These are phyloP conservation scores for Dothideomycetes sp. DNA, from an alignment of 2,329 filamentous ascomycete species.

Conservation along the genomic window DNA sequence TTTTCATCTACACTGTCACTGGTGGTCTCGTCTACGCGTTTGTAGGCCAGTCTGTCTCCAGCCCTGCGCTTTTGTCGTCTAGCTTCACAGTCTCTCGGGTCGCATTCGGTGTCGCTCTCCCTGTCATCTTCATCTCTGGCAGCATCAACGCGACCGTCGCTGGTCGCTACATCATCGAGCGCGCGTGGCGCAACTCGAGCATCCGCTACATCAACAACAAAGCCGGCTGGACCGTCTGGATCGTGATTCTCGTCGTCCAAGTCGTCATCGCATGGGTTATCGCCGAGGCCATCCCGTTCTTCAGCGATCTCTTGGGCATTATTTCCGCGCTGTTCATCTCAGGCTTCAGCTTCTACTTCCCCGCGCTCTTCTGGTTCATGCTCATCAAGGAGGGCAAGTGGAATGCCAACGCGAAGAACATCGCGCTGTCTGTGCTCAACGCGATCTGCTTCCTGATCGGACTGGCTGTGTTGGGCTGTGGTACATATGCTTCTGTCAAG, in stretches of 20 bases:
- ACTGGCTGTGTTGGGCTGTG: constrained; percentile 21
- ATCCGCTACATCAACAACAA: constrained; percentile 32
- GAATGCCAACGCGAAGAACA: constrained; percentile 35
- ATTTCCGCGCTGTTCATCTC: constrained; percentile 54
- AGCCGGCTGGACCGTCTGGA: constrained; percentile 46
- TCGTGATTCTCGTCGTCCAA: constrained; percentile 42
- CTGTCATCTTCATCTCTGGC: constrained; percentile 63
- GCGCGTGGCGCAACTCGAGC: constrained; percentile 47
- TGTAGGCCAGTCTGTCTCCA: constrained; percentile 49
- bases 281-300: constrained; percentile 61
- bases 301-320: constrained; percentile 57
- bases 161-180: constrained; percentile 49
- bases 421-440: constrained; percentile 34
- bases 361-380: constrained; percentile 29
- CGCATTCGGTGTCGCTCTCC: constrained; percentile 59
- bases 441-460: constrained; percentile 27
- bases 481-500: constrained; percentile 33
- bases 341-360: constrained; percentile 45
- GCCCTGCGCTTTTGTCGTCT: constrained; percentile 57
- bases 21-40: constrained; percentile 59
- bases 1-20: constrained; percentile 53
- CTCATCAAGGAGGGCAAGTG: constrained; percentile 37
- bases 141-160: constrained; percentile 53
- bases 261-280: constrained; percentile 59
- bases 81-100: constrained; percentile 46